Conservation (phyloP, 2,329 filamentous ascomycete species). For the Pseudogymnoascus sp. region DNA sequence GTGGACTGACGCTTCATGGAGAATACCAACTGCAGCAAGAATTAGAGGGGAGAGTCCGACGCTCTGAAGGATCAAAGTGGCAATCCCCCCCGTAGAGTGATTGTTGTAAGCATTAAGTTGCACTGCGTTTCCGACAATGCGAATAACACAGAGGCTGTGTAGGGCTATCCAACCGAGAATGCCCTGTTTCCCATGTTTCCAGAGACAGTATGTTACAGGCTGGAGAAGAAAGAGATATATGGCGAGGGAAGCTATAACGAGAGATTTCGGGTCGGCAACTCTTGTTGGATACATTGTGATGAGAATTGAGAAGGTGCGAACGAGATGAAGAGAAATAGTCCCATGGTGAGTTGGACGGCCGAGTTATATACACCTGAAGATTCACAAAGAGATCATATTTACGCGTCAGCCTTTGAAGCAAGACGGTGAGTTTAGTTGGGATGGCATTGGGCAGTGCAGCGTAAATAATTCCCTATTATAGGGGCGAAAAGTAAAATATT, state of each 20-base stretch:
- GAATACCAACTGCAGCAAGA: slow-evolving; percentile 16
- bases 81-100: not conserved
- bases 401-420: not conserved
- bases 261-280: not conserved
- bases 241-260: not conserved
- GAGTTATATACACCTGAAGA: not conserved
- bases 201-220: slow-evolving; percentile 13
- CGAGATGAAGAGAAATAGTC: not conserved
- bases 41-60: slow-evolving; percentile 21
- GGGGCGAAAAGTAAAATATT: not conserved
- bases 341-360: not conserved
- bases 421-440: not conserved
- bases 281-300: not conserved
- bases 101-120: slow-evolving; percentile 8
- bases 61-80: slow-evolving; percentile 14
- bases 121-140: slow-evolving; percentile 8
- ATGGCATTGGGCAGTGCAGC: not conserved
- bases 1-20: slow-evolving; percentile 21
- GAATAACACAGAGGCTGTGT: not conserved
- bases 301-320: not conserved
- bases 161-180: slow-evolving; percentile 14
- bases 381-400: not conserved
- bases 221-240: slow-evolving; percentile 13
- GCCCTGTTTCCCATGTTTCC: slow-evolving; percentile 13
- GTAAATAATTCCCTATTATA: not conserved